phyloP scores from a whole-genome alignment of 2,329 filamentous ascomycete species.

The Geoglossum cookeanum region DNA sequence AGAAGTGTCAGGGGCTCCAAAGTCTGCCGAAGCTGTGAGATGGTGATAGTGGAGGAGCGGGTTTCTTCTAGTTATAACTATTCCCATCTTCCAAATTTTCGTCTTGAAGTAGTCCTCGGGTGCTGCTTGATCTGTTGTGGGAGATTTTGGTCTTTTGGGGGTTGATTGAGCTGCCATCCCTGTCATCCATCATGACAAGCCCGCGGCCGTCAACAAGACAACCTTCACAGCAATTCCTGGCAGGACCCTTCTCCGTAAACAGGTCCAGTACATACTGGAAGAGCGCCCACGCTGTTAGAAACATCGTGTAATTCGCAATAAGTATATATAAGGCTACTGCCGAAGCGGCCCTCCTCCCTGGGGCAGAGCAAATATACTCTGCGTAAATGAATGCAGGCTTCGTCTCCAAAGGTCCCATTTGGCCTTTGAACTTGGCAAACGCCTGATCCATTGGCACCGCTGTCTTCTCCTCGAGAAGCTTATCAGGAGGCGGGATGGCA shows the following conservation, averaged over 20 bases:
- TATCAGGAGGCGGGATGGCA: neutral
- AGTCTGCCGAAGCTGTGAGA: neutral
- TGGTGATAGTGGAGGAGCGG: neutral
- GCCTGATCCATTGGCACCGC: neutral
- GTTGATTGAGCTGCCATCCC: neutral
- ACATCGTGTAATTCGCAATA: neutral
- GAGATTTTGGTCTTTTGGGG: neutral
- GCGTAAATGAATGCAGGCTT: neutral
- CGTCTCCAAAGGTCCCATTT: neutral
- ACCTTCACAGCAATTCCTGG: neutral
- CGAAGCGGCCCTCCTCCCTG: neutral
- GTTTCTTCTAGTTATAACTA: neutral
- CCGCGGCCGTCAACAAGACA: neutral
- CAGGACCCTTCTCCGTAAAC: neutral
- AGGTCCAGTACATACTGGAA: neutral
- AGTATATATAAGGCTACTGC: neutral
- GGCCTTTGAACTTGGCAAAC: neutral
- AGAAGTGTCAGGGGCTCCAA: neutral
- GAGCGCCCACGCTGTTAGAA: neutral
- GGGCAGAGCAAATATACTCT: neutral
- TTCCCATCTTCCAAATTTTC: neutral
- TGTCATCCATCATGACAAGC: neutral
- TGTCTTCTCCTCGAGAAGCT: neutral
- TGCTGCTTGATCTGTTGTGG: neutral
- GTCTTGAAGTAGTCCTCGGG: neutral